A percentile compares a stretch with the other conserved stretches of the same genome.
These are phyloP conservation scores for Plantago lanceolata DNA, from an alignment of 305 asterid genomes.

Conservation along the genomic window DNA sequence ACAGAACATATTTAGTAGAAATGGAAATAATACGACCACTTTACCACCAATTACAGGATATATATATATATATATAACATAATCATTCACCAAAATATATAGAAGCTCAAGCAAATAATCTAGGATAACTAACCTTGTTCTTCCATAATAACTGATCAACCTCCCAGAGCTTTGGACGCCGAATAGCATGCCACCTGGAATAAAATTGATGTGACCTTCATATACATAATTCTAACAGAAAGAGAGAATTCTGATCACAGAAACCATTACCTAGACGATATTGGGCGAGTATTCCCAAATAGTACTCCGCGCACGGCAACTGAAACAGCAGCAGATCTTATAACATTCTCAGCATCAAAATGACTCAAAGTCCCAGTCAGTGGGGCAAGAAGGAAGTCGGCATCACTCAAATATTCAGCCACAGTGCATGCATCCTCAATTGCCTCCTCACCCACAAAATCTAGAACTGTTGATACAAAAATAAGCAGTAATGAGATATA, in stretches of 20 bases:
- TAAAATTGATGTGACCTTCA: conserved; percentile 23
- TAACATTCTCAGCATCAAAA: conserved; percentile 61
- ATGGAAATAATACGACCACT: conserved; percentile 2
- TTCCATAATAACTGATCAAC: conserved; percentile 58
- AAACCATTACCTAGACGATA: conserved; percentile 62
- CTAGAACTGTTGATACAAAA: conserved; percentile 58
- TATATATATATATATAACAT: too few relatives aligned
- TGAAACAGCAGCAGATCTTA: conserved; percentile 83
- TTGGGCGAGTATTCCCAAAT: conserved; percentile 67
- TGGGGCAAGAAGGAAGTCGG: conserved; percentile 73
- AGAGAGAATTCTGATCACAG: conserved; percentile 11
- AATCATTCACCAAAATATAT: not conserved
- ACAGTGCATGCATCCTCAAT: conserved; percentile 70
- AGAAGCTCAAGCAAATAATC: conserved; percentile 1
- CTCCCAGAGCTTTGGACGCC: conserved; percentile 86
- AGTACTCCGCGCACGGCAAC: conserved; percentile 82
- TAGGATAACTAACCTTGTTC: conserved; percentile 48
- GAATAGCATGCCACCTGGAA: conserved; percentile 94
- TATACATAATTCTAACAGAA: conserved; percentile 19
- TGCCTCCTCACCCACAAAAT: conserved; percentile 70
- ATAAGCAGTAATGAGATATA: conserved; percentile 12
- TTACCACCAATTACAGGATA: conserved; percentile 7
- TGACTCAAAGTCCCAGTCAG: conserved; percentile 35
- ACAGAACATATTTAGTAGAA: conserved; percentile 17
- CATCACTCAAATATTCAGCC: conserved; percentile 66